A percentile compares a stretch with the other conserved stretches of the same genome.
These are phyloP conservation scores for Fusarium heterosporum DNA, from an alignment of 2,329 filamentous ascomycete genomes.

Conservation along the genomic window DNA sequence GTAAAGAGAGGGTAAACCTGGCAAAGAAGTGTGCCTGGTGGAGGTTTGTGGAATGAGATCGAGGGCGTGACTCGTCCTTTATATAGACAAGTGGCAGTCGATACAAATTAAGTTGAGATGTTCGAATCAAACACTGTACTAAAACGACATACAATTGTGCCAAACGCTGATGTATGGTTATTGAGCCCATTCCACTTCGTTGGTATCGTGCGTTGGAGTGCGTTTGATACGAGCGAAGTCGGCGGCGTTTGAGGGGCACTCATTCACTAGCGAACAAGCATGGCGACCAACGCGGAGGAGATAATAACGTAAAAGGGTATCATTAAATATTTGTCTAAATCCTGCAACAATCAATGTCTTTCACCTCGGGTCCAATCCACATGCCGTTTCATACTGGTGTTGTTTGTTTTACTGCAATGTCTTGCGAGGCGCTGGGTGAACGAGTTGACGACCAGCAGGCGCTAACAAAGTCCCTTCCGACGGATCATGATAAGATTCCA, in stretches of 20 bases:
- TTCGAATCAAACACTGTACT: not conserved
- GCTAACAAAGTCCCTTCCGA: not conserved
- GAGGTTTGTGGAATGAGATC: not conserved
- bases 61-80: not conserved
- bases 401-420: not conserved
- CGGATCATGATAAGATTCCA: not conserved
- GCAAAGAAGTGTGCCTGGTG: not conserved
- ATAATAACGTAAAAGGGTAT: conserved; percentile 36
- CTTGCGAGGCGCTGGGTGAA: too few relatives aligned
- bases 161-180: not conserved
- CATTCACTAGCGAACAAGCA: not conserved
- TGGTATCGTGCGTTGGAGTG: not conserved
- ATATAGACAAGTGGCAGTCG: not conserved
- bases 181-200: not conserved
- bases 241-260: not conserved
- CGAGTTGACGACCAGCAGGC: not conserved
- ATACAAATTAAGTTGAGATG: not conserved
- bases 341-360: not conserved
- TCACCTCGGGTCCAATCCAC: not conserved
- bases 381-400: not conserved
- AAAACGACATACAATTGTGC: not conserved
- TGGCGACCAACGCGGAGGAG: not conserved
- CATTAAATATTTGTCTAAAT: conserved; percentile 31
- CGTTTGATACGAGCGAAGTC: not conserved
- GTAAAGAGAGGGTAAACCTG: not conserved